Conservation (phyloP, 2,329 filamentous ascomycete species). For the Huntiella savannae region DNA sequence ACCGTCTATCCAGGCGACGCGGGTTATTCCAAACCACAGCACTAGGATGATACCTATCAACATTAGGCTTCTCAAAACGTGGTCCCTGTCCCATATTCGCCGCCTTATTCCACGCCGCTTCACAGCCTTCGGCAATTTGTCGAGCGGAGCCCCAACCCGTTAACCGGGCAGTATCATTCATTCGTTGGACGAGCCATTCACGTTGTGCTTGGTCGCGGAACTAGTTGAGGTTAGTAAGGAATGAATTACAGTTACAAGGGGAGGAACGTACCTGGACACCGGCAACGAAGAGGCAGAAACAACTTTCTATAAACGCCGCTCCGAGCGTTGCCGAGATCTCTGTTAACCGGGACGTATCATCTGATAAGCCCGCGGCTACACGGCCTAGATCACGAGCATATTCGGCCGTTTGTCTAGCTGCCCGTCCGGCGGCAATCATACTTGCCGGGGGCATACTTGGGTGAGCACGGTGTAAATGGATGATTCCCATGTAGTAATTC, state of each 20-base stretch:
- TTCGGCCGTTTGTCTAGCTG: slow-evolving; percentile 49
- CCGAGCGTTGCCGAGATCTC: slow-evolving; percentile 61
- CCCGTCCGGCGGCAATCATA: slow-evolving; percentile 67
- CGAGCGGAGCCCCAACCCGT: slow-evolving; percentile 77
- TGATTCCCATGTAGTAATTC: slow-evolving; percentile 68
- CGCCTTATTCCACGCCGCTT: slow-evolving; percentile 64
- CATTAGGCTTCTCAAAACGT: slow-evolving; percentile 36
- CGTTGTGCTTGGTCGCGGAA: slow-evolving; percentile 55
- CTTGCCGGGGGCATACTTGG: slow-evolving; percentile 82
- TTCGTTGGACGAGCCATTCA: slow-evolving; percentile 53
- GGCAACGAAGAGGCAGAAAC: slow-evolving; percentile 71
- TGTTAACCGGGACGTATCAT: slow-evolving; percentile 30
- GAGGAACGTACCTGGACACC: slow-evolving; percentile 42
- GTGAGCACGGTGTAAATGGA: slow-evolving; percentile 64
- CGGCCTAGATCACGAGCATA: slow-evolving; percentile 61
- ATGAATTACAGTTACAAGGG: background rate
- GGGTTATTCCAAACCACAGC: slow-evolving; percentile 27
- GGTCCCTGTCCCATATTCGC: slow-evolving; percentile 57
- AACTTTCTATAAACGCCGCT: slow-evolving; percentile 64
- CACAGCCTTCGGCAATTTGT: slow-evolving; percentile 67
- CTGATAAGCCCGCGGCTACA: slow-evolving; percentile 54
- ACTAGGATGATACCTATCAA: slow-evolving; percentile 14
- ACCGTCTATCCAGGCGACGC: slow-evolving; percentile 31
- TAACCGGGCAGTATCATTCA: slow-evolving; percentile 56
- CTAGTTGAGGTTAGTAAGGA: slow-evolving; percentile 23